Evolutionary conservation across 2,329 filamentous ascomycete species (phyloP), one percentile per base, ranked within the genome.

Genomic region (Annulohypoxylon truncatum): DNA sequence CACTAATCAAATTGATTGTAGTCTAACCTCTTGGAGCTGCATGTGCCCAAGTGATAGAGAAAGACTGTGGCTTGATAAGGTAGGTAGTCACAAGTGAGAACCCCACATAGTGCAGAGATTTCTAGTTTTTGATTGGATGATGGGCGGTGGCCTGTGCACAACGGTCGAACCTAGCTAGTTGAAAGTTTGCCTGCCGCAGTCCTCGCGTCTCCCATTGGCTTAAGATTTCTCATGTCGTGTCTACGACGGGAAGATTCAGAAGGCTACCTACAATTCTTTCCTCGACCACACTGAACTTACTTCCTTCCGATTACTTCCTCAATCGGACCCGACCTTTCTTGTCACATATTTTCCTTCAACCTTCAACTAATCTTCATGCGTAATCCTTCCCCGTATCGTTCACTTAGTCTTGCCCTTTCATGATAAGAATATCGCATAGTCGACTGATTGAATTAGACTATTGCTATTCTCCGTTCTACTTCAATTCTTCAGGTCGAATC

Each of bases 241-340:
- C 51, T 48, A 40, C 58, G 53, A 48, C 29, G 22, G 31, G 24
- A 33, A 42, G 10, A 33, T 26, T 54, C 48, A 62, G 61, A 68
- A 71, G 69, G 67, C 67, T 71, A 64, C 71, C 62, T 70, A 60
- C 69, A 65, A 69, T 66, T 71, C 68, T 67, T 71, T 65, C 62
- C 50, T 53, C 29, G 52, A 51, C 52, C 61, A 64, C 65, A 64
- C n/a, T n/a, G n/a, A n/a, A n/a, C n/a, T n/a, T n/a, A n/a, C 24
- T 54, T 61, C 33, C 35, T 61, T 53, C 35, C 18, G 20, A 28
- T 46, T 33, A n/a, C n/a, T 12, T 42, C 9, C 13, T n/a, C 10
- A 24, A 28, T 4, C 24, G 10, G 24, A 26, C 44, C 15, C 15
- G n/a, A 28, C 15, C 22, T 57, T 44, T 38, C 26, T 38, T 38